A percentile compares a stretch with the other conserved stretches of the same genome.
phyloP scores from a whole-genome alignment of 2,329 filamentous ascomycete species.

The Pseudogymnoascus sp. region DNA sequence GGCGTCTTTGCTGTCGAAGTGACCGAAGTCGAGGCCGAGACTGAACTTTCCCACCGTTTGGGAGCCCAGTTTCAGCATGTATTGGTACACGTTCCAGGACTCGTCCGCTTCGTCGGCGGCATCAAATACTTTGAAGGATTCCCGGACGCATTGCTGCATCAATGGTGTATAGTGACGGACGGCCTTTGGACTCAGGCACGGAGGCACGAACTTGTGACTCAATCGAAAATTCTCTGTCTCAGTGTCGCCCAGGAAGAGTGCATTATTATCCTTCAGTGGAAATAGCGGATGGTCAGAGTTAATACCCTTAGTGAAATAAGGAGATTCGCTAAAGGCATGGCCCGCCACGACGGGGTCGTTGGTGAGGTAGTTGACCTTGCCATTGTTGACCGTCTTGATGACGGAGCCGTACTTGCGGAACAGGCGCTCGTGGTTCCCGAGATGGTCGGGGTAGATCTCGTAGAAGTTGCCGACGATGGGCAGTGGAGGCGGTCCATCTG shows the following conservation, averaged over 20 bases:
- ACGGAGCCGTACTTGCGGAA: conserved; percentile 33
- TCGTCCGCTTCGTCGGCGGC: conserved; percentile 23
- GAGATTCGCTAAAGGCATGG: conserved; percentile 28
- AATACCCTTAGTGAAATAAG: conserved; percentile 33
- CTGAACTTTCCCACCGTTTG: conserved; percentile 37
- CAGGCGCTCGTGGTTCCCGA: conserved; percentile 34
- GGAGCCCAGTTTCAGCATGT: conserved; percentile 41
- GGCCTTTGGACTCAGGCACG: conserved; percentile 24
- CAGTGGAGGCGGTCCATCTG: conserved; percentile 26
- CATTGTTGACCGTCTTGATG: conserved; percentile 32
- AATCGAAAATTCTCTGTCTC: conserved; percentile 15
- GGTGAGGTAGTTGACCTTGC: conserved; percentile 28
- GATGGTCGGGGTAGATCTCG: conserved; percentile 34
- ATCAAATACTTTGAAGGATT: conserved; percentile 21
- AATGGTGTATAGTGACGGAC: conserved; percentile 27
- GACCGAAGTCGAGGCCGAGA: conserved; percentile 37
- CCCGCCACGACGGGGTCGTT: conserved; percentile 31
- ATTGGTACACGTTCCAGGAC: conserved; percentile 41
- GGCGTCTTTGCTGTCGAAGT: conserved; percentile 33
- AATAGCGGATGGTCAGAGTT: conserved; percentile 18
- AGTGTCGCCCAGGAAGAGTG: conserved; percentile 19
- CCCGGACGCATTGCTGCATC: conserved; percentile 18
- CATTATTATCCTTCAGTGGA: conserved; percentile 13
- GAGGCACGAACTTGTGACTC: conserved; percentile 19
- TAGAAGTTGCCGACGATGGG: conserved; percentile 32